A percentile compares a stretch with the other conserved stretches of the same genome.
Conservation (phyloP, 257 asterid species). For the Penstemon barbatus region DNA sequence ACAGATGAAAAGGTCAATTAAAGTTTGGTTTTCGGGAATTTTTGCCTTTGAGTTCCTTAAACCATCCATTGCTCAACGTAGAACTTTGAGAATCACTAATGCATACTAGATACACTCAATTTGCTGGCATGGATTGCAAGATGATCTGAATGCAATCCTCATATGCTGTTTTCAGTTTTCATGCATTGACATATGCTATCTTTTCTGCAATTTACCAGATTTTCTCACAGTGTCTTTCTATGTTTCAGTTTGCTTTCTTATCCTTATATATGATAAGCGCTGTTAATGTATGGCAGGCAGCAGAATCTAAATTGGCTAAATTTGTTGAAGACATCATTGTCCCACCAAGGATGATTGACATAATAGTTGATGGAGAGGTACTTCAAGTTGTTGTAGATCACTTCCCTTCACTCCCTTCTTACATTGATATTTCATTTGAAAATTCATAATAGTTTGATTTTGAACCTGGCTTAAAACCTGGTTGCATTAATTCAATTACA, state of each 20-base stretch:
- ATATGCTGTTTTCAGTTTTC: constrained; percentile 11
- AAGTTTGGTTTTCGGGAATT: neutral
- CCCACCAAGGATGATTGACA: constrained; percentile 96
- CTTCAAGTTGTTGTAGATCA: constrained; percentile 27
- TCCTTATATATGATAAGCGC: constrained; percentile 20
- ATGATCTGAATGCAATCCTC: constrained; percentile 15
- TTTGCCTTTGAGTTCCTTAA: constrained; percentile 6
- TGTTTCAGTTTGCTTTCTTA: constrained; percentile 22
- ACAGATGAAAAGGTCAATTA: constrained; percentile 3
- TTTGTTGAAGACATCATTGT: constrained; percentile 96
- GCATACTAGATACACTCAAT: constrained; percentile 10
- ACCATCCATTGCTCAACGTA: constrained; percentile 13
- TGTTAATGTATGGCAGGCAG: constrained; percentile 58
- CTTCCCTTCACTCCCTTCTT: constrained; percentile 12
- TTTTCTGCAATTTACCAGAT: constrained; percentile 18
- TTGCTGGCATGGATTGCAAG: constrained; percentile 4
- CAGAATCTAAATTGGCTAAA: constrained; percentile 89
- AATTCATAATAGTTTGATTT: constrained; percentile 4
- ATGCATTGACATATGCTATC: constrained; percentile 19
- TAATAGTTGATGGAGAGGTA: constrained; percentile 97
- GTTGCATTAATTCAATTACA: neutral
- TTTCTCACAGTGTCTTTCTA: constrained; percentile 18
- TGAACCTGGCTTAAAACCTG: neutral
- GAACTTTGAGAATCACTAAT: constrained; percentile 6
- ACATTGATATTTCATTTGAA: constrained; percentile 20